phyloP scores from a whole-genome alignment of 2,329 filamentous ascomycete species.

The Trichoderma arundinaceum region DNA sequence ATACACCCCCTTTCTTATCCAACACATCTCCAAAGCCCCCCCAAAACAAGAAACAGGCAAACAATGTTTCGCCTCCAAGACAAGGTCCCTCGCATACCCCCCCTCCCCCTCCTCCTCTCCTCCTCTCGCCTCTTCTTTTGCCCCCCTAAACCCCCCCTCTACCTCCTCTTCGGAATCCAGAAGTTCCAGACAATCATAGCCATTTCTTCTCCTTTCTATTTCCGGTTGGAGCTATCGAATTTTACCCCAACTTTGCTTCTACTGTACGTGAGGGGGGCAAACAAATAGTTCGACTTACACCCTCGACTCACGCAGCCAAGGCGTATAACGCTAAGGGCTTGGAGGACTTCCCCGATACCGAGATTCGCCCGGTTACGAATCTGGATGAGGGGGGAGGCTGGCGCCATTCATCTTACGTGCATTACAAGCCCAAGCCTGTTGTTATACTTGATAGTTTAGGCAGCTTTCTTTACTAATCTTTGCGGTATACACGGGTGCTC shows the following conservation, averaged over 20 bases:
- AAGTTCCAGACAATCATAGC: neutral
- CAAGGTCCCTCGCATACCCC: slow-evolving; percentile 21
- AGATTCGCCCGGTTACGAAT: slow-evolving; percentile 15
- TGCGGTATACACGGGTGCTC: neutral
- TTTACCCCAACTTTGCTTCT: slow-evolving; percentile 1
- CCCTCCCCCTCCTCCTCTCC: neutral
- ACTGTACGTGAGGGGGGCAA: neutral
- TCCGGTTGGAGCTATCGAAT: neutral
- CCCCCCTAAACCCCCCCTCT: neutral
- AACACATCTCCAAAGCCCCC: neutral
- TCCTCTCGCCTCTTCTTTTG: too few relatives aligned
- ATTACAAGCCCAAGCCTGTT: neutral
- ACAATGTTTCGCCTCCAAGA: slow-evolving; percentile 4
- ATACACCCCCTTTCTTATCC: neutral
- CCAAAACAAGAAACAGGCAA: neutral
- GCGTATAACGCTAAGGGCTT: slow-evolving; percentile 3
- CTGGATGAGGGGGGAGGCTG: neutral
- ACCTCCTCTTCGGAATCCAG: neutral
- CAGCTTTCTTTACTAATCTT: neutral
- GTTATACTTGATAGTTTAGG: neutral
- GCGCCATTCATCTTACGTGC: slow-evolving; percentile 13
- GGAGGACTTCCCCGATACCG: neutral
- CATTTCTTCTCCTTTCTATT: neutral
- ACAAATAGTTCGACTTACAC: neutral
- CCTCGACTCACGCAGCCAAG: neutral